Evolutionary conservation across 495 filamentous ascomycete species (phyloP).

Genomic region (Physcia stellaris): DNA sequence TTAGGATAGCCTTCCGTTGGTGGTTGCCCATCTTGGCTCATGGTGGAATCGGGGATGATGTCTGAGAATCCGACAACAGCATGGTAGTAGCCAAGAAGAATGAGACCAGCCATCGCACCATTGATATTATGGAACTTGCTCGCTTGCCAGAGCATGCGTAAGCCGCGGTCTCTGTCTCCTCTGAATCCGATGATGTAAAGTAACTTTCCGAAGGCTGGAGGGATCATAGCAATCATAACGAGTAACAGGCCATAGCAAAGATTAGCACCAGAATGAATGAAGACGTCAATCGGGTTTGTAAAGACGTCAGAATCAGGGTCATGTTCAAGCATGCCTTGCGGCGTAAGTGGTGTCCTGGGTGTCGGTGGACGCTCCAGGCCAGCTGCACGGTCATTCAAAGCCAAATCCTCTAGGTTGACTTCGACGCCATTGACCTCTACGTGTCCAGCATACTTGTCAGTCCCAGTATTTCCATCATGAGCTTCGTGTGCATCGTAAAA

Average conservation of each 20-base stretch:
- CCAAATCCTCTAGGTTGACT: slow-evolving; percentile 22
- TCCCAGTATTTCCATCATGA: slow-evolving; percentile 6
- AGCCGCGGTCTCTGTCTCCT: slow-evolving; percentile 73
- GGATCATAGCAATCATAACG: slow-evolving; percentile 77
- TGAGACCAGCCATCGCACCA: slow-evolving; percentile 74
- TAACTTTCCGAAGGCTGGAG: slow-evolving; percentile 72
- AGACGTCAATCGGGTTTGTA: slow-evolving; percentile 60
- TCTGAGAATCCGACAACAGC: slow-evolving; percentile 74
- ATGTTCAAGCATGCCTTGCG: slow-evolving; percentile 25
- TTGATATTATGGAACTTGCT: slow-evolving; percentile 80
- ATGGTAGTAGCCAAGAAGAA: slow-evolving; percentile 78
- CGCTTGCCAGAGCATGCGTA: slow-evolving; percentile 84
- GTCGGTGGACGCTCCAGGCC: slow-evolving; percentile 5
- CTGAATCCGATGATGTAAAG: slow-evolving; percentile 83
- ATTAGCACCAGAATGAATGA: slow-evolving; percentile 75
- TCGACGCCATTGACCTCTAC: slow-evolving; percentile 18
- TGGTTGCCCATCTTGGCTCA: slow-evolving; percentile 35
- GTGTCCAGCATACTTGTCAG: slow-evolving; percentile 22
- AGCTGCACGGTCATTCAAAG: slow-evolving; percentile 13
- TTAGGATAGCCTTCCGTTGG: slow-evolving; percentile 56
- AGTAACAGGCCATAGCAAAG: slow-evolving; percentile 82
- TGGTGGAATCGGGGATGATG: slow-evolving; percentile 51
- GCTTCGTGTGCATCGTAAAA: slow-evolving; percentile 33
- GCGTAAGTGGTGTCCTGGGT: slow-evolving; percentile 14
- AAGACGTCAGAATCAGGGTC: slow-evolving; percentile 44